Evolutionary conservation across 169 alveolate genomes (phyloP), one percentile per base, ranked within the genome.

Genomic region (Cyclospora cayetanensis): DNA sequence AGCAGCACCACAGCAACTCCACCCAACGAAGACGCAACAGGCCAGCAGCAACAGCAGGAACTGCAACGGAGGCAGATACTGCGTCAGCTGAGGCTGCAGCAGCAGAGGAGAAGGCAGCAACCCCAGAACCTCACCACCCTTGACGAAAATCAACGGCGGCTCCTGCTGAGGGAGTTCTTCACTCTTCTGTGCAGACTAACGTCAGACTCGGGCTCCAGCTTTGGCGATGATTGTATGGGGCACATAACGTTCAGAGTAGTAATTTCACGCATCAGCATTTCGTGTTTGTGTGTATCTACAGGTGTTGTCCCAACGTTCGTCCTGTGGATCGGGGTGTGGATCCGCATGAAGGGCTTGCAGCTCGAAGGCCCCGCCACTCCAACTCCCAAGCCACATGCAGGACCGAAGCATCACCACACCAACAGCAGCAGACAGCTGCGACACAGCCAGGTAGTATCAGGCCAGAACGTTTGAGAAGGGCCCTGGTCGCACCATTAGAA

Each of bases 81-180:
- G 89, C 89, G 34, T 50, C 89, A 65, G 76, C 53, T 80, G 74
- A 70, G 89, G 53, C 76, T 80, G 46, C 74, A 80, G 76, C 74
- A 80, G 50, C 46, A 74, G 50, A 80, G 89, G 89, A 65, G 63
- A 34, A 80, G 43, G 15, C 74, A 80, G 25, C 89, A 80, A 74
- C 89, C 89, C n/a, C 53, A 52, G 29, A 50, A 74, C 35, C 89
- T 80, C 41, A 53, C 52, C 70, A 25, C 70, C n/a, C 74, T 80
- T 46, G 89, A 80, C 55, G 74, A 80, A 74, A 80, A 80, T 42
- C 89, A 80, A 34, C 22, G 89, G 52, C 12, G 55, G 15, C 52
- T 80, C 20, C 89, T 80, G 34, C 89, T 80, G 12, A 46, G 89
- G 50, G 89, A 80, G 52, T 52, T 80, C 89, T 80, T 80, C 74